Evolutionary conservation across 2,329 filamentous ascomycete species (phyloP).

Genomic region (Pseudonectria foliicola): DNA sequence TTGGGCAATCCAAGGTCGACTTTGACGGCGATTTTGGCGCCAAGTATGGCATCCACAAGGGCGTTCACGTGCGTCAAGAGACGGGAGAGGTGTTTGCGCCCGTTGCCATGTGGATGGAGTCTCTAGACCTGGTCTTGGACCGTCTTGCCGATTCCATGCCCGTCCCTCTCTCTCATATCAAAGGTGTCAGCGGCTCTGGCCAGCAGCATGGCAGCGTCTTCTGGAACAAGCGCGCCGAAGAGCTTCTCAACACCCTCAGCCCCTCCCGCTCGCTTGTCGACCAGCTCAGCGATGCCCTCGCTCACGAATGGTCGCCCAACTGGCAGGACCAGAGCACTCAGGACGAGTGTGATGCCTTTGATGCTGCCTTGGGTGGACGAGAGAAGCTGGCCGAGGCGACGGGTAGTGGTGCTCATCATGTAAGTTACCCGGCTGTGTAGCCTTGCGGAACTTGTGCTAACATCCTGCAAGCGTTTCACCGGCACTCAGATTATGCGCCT

Average conservation of each 20-base stretch:
- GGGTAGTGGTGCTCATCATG: constrained; percentile 91
- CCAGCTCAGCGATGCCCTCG: constrained; percentile 67
- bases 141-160: constrained; percentile 60
- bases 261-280: constrained; percentile 56
- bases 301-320: constrained; percentile 83
- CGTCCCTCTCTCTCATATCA: constrained; percentile 62
- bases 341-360: constrained; percentile 82
- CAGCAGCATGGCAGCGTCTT: constrained; percentile 98
- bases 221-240: constrained; percentile 68
- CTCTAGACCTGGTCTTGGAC: constrained; percentile 75
- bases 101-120: constrained; percentile 90
- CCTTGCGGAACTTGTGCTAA: no score
- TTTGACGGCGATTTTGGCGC: constrained; percentile 76
- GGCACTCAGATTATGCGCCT: constrained; percentile 95
- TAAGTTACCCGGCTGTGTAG: no score
- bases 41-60: constrained; percentile 77
- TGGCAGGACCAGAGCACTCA: constrained; percentile 98
- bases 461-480: constrained; percentile 80
- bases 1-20: constrained; percentile 84
- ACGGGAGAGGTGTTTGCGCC: constrained; percentile 90
- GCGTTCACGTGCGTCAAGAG: constrained; percentile 72
- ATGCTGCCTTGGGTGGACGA: constrained; percentile 59
- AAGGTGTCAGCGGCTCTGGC: constrained; percentile 81
- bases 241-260: constrained; percentile 54
- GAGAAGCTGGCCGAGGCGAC: constrained; percentile 70